These are phyloP conservation scores for Rhizopogon salebrosus DNA, from an alignment of 768 basidiomycete species.

Conservation along the genomic window DNA sequence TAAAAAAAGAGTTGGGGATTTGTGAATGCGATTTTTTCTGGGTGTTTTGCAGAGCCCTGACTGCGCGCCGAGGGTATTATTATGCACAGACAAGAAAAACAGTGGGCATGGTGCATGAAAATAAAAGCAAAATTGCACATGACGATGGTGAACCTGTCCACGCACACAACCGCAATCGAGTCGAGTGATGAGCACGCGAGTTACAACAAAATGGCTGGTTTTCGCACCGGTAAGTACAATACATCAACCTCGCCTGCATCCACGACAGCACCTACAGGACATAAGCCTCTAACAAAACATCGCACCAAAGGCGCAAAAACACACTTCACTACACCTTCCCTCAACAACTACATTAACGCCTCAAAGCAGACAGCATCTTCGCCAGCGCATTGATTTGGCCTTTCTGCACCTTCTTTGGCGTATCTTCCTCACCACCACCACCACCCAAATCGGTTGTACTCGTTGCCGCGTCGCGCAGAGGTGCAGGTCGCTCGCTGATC, in stretches of 20 bases:
- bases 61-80: slow-evolving; percentile 7
- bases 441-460: slow-evolving; percentile 68
- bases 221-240: slow-evolving; percentile 45
- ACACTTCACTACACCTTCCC: background rate
- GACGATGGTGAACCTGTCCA: slow-evolving; percentile 8
- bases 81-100: background rate
- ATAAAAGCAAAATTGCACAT: background rate
- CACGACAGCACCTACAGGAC: slow-evolving; percentile 18
- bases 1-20: slow-evolving; percentile 13
- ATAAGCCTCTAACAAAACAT: slow-evolving; percentile 2
- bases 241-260: slow-evolving; percentile 37
- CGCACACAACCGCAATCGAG: slow-evolving; percentile 12
- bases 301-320: background rate
- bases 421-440: slow-evolving; percentile 37
- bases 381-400: slow-evolving; percentile 87
- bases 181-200: slow-evolving; percentile 18
- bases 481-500: slow-evolving; percentile 62
- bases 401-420: slow-evolving; percentile 77
- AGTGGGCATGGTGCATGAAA: too few relatives aligned
- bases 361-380: slow-evolving; percentile 84
- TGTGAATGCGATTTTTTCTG: slow-evolving; percentile 7
- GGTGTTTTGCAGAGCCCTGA: slow-evolving; percentile 14
- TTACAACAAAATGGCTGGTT: slow-evolving; percentile 18
- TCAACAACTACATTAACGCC: slow-evolving; percentile 36
- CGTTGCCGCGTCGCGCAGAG: slow-evolving; percentile 53